A percentile compares a stretch with the other conserved stretches of the same genome.
These are phyloP conservation scores for Senna tora DNA, from an alignment of 306 rosid species.

Conservation along the genomic window DNA sequence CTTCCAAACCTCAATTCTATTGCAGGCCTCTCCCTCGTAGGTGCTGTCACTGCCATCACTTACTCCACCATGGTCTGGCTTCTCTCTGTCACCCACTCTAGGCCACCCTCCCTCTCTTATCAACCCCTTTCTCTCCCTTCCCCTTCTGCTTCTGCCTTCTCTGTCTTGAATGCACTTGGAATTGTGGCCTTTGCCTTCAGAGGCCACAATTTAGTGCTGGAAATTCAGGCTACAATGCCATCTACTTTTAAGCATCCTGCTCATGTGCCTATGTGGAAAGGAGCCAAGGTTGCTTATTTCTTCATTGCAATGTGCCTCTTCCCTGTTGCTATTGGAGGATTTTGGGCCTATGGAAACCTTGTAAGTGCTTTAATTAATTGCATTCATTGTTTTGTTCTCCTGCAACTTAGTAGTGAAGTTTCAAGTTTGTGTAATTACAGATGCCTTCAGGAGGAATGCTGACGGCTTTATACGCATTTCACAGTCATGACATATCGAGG, in stretches of 20 bases:
- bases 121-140: constrained; percentile 68
- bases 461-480: constrained; percentile 84
- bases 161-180: constrained; percentile 90
- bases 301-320: constrained; percentile 94
- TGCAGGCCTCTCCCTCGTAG: constrained; percentile 93
- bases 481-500: constrained; percentile 83
- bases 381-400: too few relatives aligned
- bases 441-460: constrained; percentile 97
- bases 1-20: constrained; percentile 98
- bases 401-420: too few relatives aligned
- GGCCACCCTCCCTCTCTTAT: constrained; percentile 87
- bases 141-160: constrained; percentile 67
- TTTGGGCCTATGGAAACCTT: constrained; percentile 95
- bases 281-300: constrained; percentile 97
- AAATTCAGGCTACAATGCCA: constrained; percentile 99
- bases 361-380: constrained; percentile 50
- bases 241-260: constrained; percentile 99
- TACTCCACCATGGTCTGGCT: constrained; percentile 98
- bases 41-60: constrained; percentile 98
- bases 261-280: constrained; percentile 99
- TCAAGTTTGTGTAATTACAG: constrained; percentile 44
- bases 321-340: constrained; percentile 96
- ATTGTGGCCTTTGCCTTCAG: constrained; percentile 94
- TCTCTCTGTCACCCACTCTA: constrained; percentile 86
- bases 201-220: constrained; percentile 89